A percentile compares a stretch with the other conserved stretches of the same genome.
These are phyloP conservation scores for Rhodotorula taiwanensis DNA, from an alignment of 768 basidiomycete genomes.

Conservation along the genomic window DNA sequence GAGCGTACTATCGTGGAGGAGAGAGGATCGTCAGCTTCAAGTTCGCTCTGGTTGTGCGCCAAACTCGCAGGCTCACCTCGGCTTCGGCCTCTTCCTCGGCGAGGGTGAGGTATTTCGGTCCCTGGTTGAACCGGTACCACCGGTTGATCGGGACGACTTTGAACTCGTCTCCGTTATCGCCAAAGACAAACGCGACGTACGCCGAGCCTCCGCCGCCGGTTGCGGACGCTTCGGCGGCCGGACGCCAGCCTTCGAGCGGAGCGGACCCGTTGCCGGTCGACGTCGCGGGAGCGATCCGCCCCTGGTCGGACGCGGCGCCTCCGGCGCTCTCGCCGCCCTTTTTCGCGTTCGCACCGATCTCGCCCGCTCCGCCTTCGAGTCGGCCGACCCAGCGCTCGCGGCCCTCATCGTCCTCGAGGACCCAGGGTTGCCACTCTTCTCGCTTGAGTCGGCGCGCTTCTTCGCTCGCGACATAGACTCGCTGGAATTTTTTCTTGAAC, in stretches of 20 bases:
- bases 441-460: slow-evolving; percentile 66
- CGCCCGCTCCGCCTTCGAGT: slow-evolving; percentile 60
- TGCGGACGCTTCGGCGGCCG: slow-evolving; percentile 12
- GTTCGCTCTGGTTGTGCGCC: too few relatives aligned
- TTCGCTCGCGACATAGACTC: slow-evolving; percentile 74
- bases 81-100: slow-evolving; percentile 64
- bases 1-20: slow-evolving; percentile 53
- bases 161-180: slow-evolving; percentile 59
- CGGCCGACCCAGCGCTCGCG: slow-evolving; percentile 72
- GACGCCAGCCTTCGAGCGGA: slow-evolving; percentile 65
- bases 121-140: slow-evolving; percentile 90
- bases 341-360: slow-evolving; percentile 4
- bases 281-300: not conserved
- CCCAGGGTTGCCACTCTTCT: slow-evolving; percentile 87
- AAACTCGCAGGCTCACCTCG: slow-evolving; percentile 59
- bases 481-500: slow-evolving; percentile 74
- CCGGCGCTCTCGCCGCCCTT: not conserved
- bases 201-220: slow-evolving; percentile 29
- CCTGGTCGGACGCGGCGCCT: not conserved
- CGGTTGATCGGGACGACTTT: slow-evolving; percentile 79
- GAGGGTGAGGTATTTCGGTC: slow-evolving; percentile 60
- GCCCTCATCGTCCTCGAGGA: slow-evolving; percentile 67
- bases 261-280: slow-evolving; percentile 46
- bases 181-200: slow-evolving; percentile 36
- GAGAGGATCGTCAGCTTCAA: too few relatives aligned